A percentile compares a stretch with the other conserved stretches of the same genome.
These are phyloP conservation scores for Phaffomyces thermotolerans DNA, from an alignment of 805 yeast species.

Conservation along the genomic window DNA sequence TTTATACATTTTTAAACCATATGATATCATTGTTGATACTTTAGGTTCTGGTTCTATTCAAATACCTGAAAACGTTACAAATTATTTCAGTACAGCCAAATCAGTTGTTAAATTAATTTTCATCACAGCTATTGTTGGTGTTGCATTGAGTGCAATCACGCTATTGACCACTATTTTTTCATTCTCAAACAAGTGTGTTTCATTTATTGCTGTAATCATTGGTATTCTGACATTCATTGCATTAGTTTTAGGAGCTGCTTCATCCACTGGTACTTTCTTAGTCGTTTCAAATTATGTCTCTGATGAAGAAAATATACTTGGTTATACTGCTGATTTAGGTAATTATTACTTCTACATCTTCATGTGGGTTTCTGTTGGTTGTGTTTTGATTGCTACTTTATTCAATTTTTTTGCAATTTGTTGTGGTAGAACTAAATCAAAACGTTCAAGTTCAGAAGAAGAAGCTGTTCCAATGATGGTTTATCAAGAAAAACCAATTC, in stretches of 20 bases:
- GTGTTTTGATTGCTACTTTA: conserved; percentile 34
- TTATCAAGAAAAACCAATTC: conserved; percentile 12
- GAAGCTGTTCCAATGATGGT: conserved; percentile 15
- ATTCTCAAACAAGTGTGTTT: conserved; percentile 39
- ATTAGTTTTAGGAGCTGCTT: conserved; percentile 40
- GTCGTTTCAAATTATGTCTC: conserved; percentile 46
- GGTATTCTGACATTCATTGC: conserved; percentile 34
- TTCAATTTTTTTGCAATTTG: conserved; percentile 30
- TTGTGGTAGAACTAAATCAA: conserved; percentile 28
- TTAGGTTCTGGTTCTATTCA: conserved; percentile 21
- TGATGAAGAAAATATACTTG: conserved; percentile 36
- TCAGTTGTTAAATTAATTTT: conserved; percentile 52
- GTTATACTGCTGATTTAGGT: conserved; percentile 47
- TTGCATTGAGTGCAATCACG: conserved; percentile 32
- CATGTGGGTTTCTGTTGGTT: conserved; percentile 57
- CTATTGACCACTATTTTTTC: conserved; percentile 38
- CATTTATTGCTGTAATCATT: conserved; percentile 38
- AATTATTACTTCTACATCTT: conserved; percentile 44
- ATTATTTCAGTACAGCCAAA: conserved; percentile 38
- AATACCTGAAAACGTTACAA: conserved; percentile 48
- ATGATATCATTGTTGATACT: conserved; percentile 24
- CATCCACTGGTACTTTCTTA: conserved; percentile 56
- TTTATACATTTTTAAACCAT: conserved; percentile 52
- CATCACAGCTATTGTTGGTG: conserved; percentile 42
- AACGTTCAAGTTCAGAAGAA: neutral